phyloP scores from a whole-genome alignment of 768 basidiomycete species.

The Boletus subcaerulescens region DNA sequence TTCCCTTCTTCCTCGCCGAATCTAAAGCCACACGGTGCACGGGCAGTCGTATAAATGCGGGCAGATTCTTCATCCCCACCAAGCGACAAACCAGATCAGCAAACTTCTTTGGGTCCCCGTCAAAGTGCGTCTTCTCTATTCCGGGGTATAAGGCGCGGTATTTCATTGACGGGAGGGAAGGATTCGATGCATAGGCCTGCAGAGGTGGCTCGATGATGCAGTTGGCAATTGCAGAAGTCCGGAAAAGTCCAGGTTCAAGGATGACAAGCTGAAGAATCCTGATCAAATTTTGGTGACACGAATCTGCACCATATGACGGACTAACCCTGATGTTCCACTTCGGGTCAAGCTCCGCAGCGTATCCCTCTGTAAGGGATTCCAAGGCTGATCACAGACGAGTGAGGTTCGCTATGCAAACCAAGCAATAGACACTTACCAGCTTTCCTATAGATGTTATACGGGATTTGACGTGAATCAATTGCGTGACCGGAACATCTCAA shows the following conservation, averaged over 20 bases:
- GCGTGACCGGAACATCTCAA: neutral
- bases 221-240: constrained; percentile 16
- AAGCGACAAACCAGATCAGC: constrained; percentile 17
- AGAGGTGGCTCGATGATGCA: constrained; percentile 9
- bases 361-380: constrained; percentile 31
- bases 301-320: neutral
- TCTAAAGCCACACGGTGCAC: constrained; percentile 24
- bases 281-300: neutral
- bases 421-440: constrained; percentile 10
- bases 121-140: constrained; percentile 17
- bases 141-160: constrained; percentile 19
- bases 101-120: constrained; percentile 26
- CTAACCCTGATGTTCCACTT: constrained; percentile 36
- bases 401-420: neutral
- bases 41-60: constrained; percentile 20
- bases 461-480: neutral
- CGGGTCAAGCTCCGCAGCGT: constrained; percentile 33
- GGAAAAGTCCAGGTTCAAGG: constrained; percentile 25
- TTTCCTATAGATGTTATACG: constrained; percentile 8
- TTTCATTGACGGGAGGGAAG: constrained; percentile 25
- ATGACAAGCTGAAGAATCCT: constrained; percentile 14
- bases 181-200: constrained; percentile 21
- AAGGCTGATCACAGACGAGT: constrained; percentile 23
- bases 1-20: constrained; percentile 20
- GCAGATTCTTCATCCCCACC: constrained; percentile 12